These are phyloP conservation scores for Hemileia vastatrix DNA, from an alignment of 1,284 basidiomycete genomes.

Conservation along the genomic window DNA sequence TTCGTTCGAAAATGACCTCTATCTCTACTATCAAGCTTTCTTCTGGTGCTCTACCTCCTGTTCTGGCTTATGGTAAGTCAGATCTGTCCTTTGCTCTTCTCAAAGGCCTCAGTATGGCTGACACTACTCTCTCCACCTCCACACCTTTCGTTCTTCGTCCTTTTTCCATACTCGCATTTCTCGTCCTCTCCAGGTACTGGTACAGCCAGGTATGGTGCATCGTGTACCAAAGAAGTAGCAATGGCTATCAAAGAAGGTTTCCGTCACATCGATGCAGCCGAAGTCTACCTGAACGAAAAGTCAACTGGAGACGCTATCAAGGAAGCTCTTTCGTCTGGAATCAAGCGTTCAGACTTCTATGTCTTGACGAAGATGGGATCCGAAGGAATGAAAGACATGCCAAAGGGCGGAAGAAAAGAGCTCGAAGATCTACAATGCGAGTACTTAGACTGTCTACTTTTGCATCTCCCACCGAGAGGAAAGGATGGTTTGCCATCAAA, in stretches of 20 bases:
- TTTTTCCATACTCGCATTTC: neutral
- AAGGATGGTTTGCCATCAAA: constrained; percentile 30
- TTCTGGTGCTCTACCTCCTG: no score
- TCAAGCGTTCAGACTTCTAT: constrained; percentile 26
- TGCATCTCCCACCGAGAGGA: constrained; percentile 33
- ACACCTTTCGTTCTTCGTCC: neutral
- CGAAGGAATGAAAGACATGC: constrained; percentile 25
- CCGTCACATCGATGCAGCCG: constrained; percentile 29
- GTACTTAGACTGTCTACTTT: constrained; percentile 29
- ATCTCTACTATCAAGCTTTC: no score
- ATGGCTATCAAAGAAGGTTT: constrained; percentile 30
- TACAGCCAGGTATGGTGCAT: constrained; percentile 27
- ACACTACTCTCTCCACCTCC: neutral
- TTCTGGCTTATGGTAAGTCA: no score
- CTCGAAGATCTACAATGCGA: constrained; percentile 26
- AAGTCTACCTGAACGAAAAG: constrained; percentile 30
- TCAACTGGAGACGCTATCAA: constrained; percentile 26
- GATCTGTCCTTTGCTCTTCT: neutral
- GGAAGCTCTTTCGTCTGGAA: neutral
- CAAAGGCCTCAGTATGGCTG: no score
- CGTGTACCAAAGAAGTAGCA: constrained; percentile 23
- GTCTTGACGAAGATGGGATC: constrained; percentile 28
- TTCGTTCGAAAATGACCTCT: no score
- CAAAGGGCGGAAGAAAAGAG: constrained; percentile 26
- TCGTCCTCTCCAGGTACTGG: constrained; percentile 26